phyloP scores from a whole-genome alignment of 2,329 filamentous ascomycete genomes.

The Akanthomyces uredinophilus region DNA sequence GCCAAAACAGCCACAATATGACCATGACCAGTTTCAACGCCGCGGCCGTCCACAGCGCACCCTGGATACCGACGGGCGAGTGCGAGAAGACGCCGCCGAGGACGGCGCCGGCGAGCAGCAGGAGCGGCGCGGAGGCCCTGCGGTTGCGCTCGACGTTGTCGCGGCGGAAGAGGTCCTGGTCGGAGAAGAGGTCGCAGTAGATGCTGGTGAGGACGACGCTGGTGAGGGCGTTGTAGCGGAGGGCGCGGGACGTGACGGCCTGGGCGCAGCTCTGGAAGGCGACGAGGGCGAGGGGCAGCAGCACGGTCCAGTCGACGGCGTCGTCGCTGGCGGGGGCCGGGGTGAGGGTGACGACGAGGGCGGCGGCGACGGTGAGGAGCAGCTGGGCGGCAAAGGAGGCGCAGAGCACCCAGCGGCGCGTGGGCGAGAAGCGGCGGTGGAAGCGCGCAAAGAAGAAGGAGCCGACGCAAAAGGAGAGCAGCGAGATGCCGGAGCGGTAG shows the following conservation, averaged over 20 bases:
- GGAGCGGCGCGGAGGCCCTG: constrained; percentile 42
- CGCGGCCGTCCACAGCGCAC: constrained; percentile 56
- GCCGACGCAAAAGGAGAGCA: constrained; percentile 65
- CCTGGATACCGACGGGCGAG: constrained; percentile 43
- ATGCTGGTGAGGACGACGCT: constrained; percentile 77
- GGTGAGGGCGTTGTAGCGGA: constrained; percentile 66
- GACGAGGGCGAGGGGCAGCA: constrained; percentile 63
- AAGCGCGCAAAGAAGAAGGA: constrained; percentile 67
- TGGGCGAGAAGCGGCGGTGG: constrained; percentile 57
- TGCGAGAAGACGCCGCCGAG: constrained; percentile 46
- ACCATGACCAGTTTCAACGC: constrained; percentile 52
- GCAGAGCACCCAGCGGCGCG: constrained; percentile 60
- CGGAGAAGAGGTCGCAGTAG: constrained; percentile 75
- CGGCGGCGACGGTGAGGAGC: constrained; percentile 45
- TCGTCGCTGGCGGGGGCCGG: constrained; percentile 36
- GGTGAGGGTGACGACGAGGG: constrained; percentile 46
- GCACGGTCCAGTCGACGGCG: constrained; percentile 52
- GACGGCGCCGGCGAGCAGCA: constrained; percentile 46
- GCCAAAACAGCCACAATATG: constrained; percentile 58
- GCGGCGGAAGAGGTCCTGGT: constrained; percentile 43
- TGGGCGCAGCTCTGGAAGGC: constrained; percentile 76
- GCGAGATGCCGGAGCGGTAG: constrained; percentile 63
- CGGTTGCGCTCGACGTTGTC: constrained; percentile 47
- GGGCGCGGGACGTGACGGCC: constrained; percentile 65
- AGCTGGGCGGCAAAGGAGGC: constrained; percentile 52